These are phyloP conservation scores for Curvularia sp. DNA, from an alignment of 2,329 filamentous ascomycete species.

Conservation along the genomic window DNA sequence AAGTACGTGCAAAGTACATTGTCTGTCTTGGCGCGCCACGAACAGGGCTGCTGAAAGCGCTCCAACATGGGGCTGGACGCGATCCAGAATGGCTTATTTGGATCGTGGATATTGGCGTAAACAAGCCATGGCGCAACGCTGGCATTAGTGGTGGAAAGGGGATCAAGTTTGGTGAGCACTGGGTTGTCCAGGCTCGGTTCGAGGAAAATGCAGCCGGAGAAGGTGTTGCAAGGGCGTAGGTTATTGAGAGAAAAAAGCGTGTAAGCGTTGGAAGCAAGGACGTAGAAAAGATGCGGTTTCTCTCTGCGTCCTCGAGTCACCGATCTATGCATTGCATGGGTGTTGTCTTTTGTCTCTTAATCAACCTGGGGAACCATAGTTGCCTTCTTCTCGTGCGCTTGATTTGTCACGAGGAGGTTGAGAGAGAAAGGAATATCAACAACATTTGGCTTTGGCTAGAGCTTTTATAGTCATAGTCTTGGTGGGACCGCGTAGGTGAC, in stretches of 20 bases:
- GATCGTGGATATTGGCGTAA: constrained; percentile 86
- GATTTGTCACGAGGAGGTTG: neutral
- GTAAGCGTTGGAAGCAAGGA: neutral
- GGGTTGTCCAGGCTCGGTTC: constrained; percentile 75
- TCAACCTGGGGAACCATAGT: neutral
- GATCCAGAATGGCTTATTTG: constrained; percentile 75
- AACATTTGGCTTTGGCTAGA: neutral
- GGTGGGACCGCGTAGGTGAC: neutral
- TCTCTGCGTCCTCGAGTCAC: neutral
- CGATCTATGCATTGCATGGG: constrained; percentile 18
- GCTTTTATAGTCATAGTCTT: neutral
- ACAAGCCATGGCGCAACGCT: constrained; percentile 83
- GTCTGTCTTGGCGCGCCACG: constrained; percentile 88
- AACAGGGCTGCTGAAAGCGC: constrained; percentile 78
- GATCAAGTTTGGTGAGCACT: constrained; percentile 85
- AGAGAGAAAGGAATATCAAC: neutral
- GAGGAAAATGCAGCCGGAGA: constrained; percentile 24
- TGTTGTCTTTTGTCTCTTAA: constrained; percentile 4
- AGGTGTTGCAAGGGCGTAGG: constrained; percentile 10
- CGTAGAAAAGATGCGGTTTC: neutral
- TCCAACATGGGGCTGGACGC: constrained; percentile 65
- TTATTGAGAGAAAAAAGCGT: neutral
- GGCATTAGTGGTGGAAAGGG: constrained; percentile 82
- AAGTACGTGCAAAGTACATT: constrained; percentile 81
- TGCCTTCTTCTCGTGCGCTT: neutral